A percentile compares a stretch with the other conserved stretches of the same genome.
These are phyloP conservation scores for Acacia confusa DNA, from an alignment of 306 rosid genomes.

Conservation along the genomic window DNA sequence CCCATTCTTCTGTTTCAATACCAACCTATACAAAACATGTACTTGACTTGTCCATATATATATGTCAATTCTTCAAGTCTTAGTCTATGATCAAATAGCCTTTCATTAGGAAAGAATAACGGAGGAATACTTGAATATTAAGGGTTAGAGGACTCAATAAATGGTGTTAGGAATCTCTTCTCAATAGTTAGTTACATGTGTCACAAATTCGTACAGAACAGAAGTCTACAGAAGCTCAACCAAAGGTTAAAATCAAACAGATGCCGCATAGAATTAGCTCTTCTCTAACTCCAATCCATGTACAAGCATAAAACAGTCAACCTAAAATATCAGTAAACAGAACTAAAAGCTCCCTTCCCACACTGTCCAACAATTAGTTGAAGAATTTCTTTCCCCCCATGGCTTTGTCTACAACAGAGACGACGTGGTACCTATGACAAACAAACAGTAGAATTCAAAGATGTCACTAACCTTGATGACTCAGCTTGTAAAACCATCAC, in stretches of 20 bases:
- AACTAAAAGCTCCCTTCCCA: constrained; percentile 48
- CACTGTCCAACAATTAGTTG: constrained; percentile 68
- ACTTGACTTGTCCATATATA: background rate
- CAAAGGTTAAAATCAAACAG: constrained; percentile 31
- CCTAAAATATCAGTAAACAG: constrained; percentile 38
- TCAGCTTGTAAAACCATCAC: constrained; percentile 17
- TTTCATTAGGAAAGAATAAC: background rate
- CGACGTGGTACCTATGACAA: constrained; percentile 61
- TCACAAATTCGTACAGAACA: constrained; percentile 13
- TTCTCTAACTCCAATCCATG: constrained; percentile 32
- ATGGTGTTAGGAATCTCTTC: constrained; percentile 30
- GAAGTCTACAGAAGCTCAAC: constrained; percentile 30
- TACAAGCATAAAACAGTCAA: constrained; percentile 19
- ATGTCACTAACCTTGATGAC: constrained; percentile 23
- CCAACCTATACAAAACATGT: background rate
- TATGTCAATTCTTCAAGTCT: background rate
- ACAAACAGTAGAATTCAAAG: constrained; percentile 26
- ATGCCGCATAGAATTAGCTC: constrained; percentile 37
- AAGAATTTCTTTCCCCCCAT: constrained; percentile 46
- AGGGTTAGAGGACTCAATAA: constrained; percentile 26
- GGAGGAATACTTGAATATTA: constrained; percentile 3
- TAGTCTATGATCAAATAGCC: constrained; percentile 12
- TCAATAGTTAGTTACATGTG: constrained; percentile 35
- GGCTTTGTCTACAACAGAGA: constrained; percentile 62
- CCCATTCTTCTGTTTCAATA: background rate